phyloP scores from a whole-genome alignment of 306 rosid species.

The Comarum palustre region DNA sequence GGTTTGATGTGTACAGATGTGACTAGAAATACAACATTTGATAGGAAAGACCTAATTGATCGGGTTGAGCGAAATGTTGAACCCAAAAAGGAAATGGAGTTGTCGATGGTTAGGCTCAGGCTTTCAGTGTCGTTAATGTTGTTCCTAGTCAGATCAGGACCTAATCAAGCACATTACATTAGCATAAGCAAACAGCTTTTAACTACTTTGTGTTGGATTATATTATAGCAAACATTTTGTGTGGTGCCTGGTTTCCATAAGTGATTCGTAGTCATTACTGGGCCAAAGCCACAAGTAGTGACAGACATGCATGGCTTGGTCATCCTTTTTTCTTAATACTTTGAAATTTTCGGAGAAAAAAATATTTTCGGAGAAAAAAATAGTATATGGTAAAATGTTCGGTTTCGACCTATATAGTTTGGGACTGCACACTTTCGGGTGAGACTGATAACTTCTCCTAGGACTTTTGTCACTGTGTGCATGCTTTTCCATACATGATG shows the following conservation, averaged over 20 bases:
- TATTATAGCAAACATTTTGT: constrained; percentile 5
- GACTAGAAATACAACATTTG: not conserved
- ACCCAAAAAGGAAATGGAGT: not conserved
- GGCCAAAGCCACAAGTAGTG: not conserved
- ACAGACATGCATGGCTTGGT: not conserved
- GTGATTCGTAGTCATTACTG: not conserved
- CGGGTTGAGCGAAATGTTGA: not conserved
- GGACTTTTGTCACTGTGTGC: no score
- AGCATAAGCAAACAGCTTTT: not conserved
- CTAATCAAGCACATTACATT: no score
- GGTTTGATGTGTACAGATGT: not conserved
- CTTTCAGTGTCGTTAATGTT: not conserved
- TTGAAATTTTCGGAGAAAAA: no score
- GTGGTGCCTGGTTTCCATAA: constrained; percentile 6
- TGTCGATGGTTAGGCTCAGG: constrained; percentile 7
- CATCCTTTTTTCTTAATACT: not conserved
- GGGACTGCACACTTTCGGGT: no score
- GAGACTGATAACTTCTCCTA: no score
- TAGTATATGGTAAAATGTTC: no score
- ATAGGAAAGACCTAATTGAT: not conserved
- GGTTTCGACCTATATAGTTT: no score
- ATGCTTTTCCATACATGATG: no score
- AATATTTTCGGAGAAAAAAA: no score
- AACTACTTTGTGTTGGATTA: not conserved
- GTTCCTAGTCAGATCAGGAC: constrained; percentile 22